Conservation (phyloP, 2,329 filamentous ascomycete genomes). For the Stachybotrys chlorohalonatus region DNA sequence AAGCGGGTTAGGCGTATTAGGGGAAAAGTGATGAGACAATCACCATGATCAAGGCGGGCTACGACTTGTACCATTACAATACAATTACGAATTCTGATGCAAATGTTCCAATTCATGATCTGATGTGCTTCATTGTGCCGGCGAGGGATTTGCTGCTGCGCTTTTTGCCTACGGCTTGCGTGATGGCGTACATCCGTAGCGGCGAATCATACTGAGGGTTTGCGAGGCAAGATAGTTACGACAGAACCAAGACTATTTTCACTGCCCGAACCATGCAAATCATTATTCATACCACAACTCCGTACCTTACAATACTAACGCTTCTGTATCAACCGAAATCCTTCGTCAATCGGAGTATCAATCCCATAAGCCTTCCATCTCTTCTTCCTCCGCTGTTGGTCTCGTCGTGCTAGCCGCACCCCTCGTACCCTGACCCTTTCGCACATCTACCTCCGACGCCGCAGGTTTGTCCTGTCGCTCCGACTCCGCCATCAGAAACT, state of each 20-base stretch:
- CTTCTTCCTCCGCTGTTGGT: constrained; percentile 44
- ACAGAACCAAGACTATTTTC: too few relatives aligned
- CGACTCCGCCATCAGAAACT: constrained; percentile 44
- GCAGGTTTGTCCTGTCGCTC: constrained; percentile 15
- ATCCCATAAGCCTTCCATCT: constrained; percentile 48
- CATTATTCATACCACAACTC: too few relatives aligned
- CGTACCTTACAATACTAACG: too few relatives aligned
- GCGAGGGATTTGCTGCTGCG: too few relatives aligned
- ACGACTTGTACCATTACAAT: not conserved
- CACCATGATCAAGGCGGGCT: not conserved
- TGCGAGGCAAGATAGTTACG: too few relatives aligned
- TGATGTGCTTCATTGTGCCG: too few relatives aligned
- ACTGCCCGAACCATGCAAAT: too few relatives aligned
- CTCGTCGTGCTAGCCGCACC: not conserved
- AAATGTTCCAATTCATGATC: not conserved
- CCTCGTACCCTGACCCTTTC: not conserved
- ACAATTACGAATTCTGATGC: not conserved
- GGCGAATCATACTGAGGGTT: too few relatives aligned
- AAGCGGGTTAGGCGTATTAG: not conserved
- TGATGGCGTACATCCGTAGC: too few relatives aligned
- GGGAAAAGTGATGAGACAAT: not conserved
- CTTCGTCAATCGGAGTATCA: not conserved
- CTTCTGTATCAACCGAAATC: too few relatives aligned
- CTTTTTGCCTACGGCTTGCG: too few relatives aligned
- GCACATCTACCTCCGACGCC: constrained; percentile 1